Evolutionary conservation across 352 stramenopile genomes (phyloP), one percentile per base, ranked within the genome.

Genomic region (Pythium brachiatum): DNA sequence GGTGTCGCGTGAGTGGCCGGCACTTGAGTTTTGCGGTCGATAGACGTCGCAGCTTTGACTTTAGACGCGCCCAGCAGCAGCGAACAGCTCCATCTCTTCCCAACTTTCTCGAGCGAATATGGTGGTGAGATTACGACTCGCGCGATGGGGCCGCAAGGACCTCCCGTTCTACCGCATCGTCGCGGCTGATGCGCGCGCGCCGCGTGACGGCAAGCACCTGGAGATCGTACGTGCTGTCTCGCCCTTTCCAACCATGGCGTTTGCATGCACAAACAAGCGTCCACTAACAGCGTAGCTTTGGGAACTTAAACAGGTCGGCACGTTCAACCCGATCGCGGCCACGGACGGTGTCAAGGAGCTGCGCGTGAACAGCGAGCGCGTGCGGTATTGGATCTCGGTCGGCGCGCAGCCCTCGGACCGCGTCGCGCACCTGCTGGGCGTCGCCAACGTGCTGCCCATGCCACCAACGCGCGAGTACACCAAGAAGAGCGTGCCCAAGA

Each of bases 141-240:
- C 85, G 53, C 85, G 87, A 46, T 95, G 85, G 83, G 87, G 87
- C 53, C 83, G 87, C 63, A 94, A 92, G 71, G 84, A 95, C 73
- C 69, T 93, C 25, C 87, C 87, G 29, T 94, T 94, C 83, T 95
- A 95, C 75, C 85, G 87, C 50, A 95, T 95, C 65, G 87, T 95
- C 44, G 87, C 85, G 8, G 87, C 87, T 34, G 87, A 95, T 39
- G 83, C 87, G 25, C 83, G 87, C 39, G 83, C 83, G 32, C 87
- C 87, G 11, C 84, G 87, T 38, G 87, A 95, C 57, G 87, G 87
- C 74, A 90, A 88, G 66, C 82, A 93, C 65, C 78, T 95, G 16
- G 86, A 95, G 63, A 94, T 94, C 60, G 85, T 94, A 75, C 65
- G 85, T 81, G 11, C 50, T 48, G 0, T 26, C 23, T 31, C 7